These are phyloP conservation scores for Posidonia australis DNA, from an alignment of 106 monocot species.

Conservation along the genomic window DNA sequence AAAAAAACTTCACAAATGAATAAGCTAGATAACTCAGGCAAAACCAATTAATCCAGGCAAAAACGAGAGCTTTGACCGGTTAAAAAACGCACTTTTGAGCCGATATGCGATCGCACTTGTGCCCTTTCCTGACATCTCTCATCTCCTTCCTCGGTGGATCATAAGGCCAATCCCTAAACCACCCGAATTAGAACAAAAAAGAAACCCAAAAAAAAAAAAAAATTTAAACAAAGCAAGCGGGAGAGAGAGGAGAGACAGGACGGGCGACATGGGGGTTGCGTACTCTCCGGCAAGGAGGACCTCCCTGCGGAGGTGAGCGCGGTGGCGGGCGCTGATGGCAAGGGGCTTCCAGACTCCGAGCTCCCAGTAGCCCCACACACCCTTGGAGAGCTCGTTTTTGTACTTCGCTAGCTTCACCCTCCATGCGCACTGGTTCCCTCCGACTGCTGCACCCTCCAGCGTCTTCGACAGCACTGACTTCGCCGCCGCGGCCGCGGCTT, in stretches of 20 bases:
- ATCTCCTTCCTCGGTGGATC: slow-evolving; percentile 81
- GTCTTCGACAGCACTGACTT: slow-evolving; percentile 16
- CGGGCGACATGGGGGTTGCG: not conserved
- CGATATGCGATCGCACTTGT: slow-evolving; percentile 83
- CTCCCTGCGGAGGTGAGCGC: slow-evolving; percentile 79
- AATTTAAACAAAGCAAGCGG: not conserved
- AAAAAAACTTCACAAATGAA: not conserved
- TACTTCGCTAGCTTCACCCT: slow-evolving; percentile 67
- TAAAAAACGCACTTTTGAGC: slow-evolving; percentile 64
- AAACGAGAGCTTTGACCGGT: not conserved
- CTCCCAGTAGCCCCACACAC: slow-evolving; percentile 97
- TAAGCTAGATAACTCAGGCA: not conserved
- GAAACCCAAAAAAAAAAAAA: not conserved
- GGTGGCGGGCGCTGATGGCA: slow-evolving; percentile 60
- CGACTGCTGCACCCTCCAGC: not conserved
- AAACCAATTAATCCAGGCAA: not conserved
- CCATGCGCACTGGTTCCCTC: slow-evolving; percentile 42
- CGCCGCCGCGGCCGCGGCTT: slow-evolving; percentile 21
- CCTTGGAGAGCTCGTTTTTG: slow-evolving; percentile 73
- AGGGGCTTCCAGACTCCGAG: slow-evolving; percentile 95
- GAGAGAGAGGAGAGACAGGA: not conserved
- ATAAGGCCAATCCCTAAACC: slow-evolving; percentile 75
- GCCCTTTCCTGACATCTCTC: slow-evolving; percentile 85
- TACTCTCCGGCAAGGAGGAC: slow-evolving; percentile 85
- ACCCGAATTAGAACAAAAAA: not conserved